Conservation (phyloP, 2,329 filamentous ascomycete genomes). For the Gaeumannomyces sp. region DNA sequence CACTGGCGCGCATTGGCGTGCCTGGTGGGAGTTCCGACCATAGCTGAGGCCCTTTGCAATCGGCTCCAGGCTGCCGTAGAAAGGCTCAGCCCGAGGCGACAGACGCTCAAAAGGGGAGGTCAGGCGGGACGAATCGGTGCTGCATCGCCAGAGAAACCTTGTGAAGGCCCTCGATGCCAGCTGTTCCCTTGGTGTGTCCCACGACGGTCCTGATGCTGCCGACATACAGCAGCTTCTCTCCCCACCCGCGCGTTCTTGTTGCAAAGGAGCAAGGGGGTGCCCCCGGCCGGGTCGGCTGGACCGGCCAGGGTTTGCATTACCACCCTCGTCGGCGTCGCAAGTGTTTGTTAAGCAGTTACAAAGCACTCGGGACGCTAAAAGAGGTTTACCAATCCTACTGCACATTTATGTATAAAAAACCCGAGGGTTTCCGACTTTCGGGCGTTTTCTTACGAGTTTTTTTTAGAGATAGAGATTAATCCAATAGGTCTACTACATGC, state of each 20-base stretch:
- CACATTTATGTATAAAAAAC: no score
- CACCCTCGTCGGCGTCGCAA: no score
- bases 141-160: constrained; percentile 16
- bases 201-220: constrained; percentile 33
- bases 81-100: constrained; percentile 17
- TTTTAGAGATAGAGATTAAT: no score
- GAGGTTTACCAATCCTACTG: no score
- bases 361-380: no score
- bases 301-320: no score
- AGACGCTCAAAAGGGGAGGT: not conserved
- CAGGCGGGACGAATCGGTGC: not conserved
- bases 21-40: not conserved
- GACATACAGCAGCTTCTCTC: constrained; percentile 24
- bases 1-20: constrained; percentile 9
- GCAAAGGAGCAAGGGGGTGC: no score
- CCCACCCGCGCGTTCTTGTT: not conserved
- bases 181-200: constrained; percentile 45
- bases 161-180: constrained; percentile 23
- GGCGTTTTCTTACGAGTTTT: no score
- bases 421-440: no score
- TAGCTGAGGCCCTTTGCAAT: not conserved
- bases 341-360: no score
- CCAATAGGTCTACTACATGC: no score
- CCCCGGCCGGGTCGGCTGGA: no score
- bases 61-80: constrained; percentile 21